Evolutionary conservation across 257 asterid species (phyloP), one percentile per base, ranked within the genome.

Genomic region (Solanum peruvianum): DNA sequence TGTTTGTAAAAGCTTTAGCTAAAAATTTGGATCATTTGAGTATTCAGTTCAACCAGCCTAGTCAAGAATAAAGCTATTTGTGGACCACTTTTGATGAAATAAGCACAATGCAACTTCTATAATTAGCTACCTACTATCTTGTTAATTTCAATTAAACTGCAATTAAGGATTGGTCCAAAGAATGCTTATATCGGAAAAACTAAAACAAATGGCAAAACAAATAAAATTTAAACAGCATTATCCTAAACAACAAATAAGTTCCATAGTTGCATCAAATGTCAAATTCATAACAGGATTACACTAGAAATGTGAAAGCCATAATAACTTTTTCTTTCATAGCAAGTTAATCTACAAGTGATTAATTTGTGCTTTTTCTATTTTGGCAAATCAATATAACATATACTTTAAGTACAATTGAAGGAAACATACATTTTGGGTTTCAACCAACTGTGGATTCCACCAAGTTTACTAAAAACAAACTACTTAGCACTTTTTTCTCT

Each of bases 401-500:
- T 86, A 45, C 88, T 80, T 86, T 77, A 84, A 86, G 88, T 86
- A 75, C 80, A 72, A 85, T 62, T 23, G 75, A 86, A 90, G 90
- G n/a, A 66, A 90, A 83, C 41, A 16, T 20, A 13, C 75, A 37
- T 76, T 31, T n/a, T 49, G 20, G 25, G 78, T 9, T 39, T 67
- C 33, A 23, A 71, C 31, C 5, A 21, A 87, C 62, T 58, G 82
- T 83, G 35, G 45, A 37, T 7, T 35, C 64, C 69, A 72, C 72
- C 14, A 12, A 58, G 41, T 69, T 71, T 29, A 47, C 75, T 37
- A 85, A 77, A 77, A 37, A 29, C 62, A 25, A 41, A 66, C 42
- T n/a, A 16, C 41, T 27, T 15, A 85, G n/a, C 45, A 16, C 29
- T 11, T 13, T 31, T 47, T 9, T 85, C 44, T 7, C 14, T 44